Evolutionary conservation across 352 stramenopile species (phyloP).

Genomic region (Saprolegnia parasitica): DNA sequence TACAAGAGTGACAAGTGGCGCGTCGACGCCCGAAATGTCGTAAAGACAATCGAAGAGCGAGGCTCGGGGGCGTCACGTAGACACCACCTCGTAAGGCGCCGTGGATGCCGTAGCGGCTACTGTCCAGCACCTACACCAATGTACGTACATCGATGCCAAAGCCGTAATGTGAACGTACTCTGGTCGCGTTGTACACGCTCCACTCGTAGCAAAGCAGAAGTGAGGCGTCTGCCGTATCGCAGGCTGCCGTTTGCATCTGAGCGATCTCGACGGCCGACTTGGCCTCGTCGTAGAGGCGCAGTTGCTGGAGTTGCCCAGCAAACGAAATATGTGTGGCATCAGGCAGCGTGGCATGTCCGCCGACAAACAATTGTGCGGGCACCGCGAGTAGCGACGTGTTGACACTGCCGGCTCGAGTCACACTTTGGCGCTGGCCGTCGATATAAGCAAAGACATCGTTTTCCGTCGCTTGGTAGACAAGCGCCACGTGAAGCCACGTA

Average conservation of each 20-base stretch:
- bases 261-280: slow-evolving; percentile 9
- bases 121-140: slow-evolving; percentile 1
- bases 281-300: background rate
- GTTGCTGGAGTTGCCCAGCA: background rate
- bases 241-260: background rate
- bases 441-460: slow-evolving; percentile 23
- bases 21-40: slow-evolving; percentile 13
- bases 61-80: background rate
- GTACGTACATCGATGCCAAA: no score
- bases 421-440: background rate
- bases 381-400: background rate
- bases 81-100: background rate
- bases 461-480: background rate
- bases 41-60: background rate
- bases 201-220: slow-evolving; percentile 23
- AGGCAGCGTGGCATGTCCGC: background rate
- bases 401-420: background rate
- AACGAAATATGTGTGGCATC: slow-evolving; percentile 12
- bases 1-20: background rate
- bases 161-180: no score
- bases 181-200: background rate
- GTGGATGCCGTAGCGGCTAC: background rate
- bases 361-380: background rate
- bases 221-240: slow-evolving; percentile 5
- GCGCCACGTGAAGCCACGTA: slow-evolving; percentile 16